Evolutionary conservation across 345 rosid genomes (phyloP), one percentile per base, ranked within the genome.

Genomic region (Odontarrhena argentea): DNA sequence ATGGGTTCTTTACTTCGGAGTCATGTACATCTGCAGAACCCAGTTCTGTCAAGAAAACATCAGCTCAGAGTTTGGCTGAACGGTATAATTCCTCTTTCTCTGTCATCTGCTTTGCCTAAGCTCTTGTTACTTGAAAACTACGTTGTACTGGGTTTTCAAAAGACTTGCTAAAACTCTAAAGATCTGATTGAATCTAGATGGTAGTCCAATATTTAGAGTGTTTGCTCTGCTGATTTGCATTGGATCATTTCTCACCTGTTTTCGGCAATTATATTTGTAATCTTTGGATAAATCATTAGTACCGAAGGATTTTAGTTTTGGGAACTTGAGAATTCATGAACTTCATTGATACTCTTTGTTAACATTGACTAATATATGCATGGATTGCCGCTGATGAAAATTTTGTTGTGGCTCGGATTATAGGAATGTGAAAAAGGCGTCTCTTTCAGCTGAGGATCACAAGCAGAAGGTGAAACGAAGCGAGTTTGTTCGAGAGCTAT

Each of bases 371-470:
- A 8, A 2, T 55, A 44, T 41, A 38, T 0, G 15, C 28, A 15
- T 18, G 38, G 51, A 60, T 9, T 24, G 28, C 24, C 62, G 15
- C 24, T 70, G 24, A 70, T n/a, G 63, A 65, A 42, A 26, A 4
- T 14, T 57, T 58, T 51, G 12, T 63, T 32, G 36, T 63, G 4
- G 51, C 62, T 47, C 70, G n/a, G 36, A 22, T 69, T 34, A 37
- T 84, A 90, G 94, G 78, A 84, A 71, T 59, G 70, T 30, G n/a
- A 77, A 55, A 72, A 46, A 82, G 34, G 18, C 81, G 6, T 90
- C 92, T 0, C 74, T 88, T 62, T 90, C 98, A 0, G 70, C 70
- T 32, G 81, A 93, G 83, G 96, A 93, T 75, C 85, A 84, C 60
- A 82, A 82, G 66, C 92, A 88, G 81, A 93, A 84, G 82, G 70